Percentiles rank a stretch among this genome's conserved stretches.
Evolutionary conservation across 768 basidiomycete species (phyloP).

Genomic region (Tulasnella sp.): DNA sequence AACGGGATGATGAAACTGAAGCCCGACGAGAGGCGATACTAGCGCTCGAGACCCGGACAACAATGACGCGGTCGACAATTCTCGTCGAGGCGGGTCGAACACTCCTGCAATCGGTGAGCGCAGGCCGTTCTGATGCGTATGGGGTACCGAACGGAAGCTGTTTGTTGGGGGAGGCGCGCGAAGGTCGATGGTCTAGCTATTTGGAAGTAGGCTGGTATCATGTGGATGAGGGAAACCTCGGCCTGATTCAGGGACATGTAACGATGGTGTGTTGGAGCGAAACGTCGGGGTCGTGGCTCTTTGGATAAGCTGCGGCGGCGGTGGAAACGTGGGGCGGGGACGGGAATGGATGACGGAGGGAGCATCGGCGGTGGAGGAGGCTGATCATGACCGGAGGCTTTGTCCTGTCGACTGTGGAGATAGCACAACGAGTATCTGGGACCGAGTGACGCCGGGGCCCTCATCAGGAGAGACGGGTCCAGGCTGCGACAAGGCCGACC

Average conservation of each 20-base stretch:
- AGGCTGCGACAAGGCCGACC: conserved; percentile 52
- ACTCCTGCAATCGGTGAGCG: conserved; percentile 13
- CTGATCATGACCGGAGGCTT: conserved; percentile 73
- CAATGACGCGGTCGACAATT: conserved; percentile 60
- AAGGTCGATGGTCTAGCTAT: conserved; percentile 40
- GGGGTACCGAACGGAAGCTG: conserved; percentile 71
- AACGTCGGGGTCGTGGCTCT: conserved; percentile 84
- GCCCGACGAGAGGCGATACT: conserved; percentile 61
- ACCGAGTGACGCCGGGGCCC: not conserved
- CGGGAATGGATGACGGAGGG: conserved; percentile 66
- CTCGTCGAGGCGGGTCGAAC: conserved; percentile 30
- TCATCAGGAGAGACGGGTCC: not conserved
- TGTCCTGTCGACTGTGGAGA: conserved; percentile 59
- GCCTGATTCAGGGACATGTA: conserved; percentile 12
- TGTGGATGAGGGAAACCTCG: conserved; percentile 37
- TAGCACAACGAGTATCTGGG: conserved; percentile 1
- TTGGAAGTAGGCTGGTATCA: too few relatives aligned
- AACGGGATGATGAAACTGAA: conserved; percentile 61
- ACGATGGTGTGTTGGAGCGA: conserved; percentile 27
- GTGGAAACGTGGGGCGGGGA: conserved; percentile 81
- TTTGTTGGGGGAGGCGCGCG: conserved; percentile 72
- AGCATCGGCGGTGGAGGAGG: conserved; percentile 78
- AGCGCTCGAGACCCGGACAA: conserved; percentile 56
- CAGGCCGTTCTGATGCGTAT: conserved; percentile 37
- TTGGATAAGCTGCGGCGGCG: conserved; percentile 84